Conservation (phyloP, 495 filamentous ascomycete genomes). For the Poronia punctata region DNA sequence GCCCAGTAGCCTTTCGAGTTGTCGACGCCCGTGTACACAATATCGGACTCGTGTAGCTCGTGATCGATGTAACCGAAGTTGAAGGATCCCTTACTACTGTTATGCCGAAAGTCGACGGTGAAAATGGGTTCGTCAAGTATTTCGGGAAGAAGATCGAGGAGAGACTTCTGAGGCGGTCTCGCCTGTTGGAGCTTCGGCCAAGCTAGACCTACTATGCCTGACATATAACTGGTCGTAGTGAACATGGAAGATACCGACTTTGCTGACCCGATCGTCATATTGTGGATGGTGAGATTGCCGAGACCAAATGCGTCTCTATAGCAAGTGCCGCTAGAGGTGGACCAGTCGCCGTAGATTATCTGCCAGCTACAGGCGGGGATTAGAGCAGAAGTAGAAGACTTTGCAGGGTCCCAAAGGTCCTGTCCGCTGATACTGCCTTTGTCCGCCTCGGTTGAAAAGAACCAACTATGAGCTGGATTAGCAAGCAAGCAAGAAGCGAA, state of each 20-base stretch:
- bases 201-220: constrained; percentile 35
- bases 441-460: constrained; percentile 57
- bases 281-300: constrained; percentile 45
- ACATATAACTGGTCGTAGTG: constrained; percentile 18
- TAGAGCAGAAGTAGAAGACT: constrained; percentile 54
- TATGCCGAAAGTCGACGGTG: constrained; percentile 60
- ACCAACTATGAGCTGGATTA: constrained; percentile 30
- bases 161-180: constrained; percentile 48
- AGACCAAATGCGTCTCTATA: constrained; percentile 32
- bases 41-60: constrained; percentile 39
- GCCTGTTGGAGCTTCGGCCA: constrained; percentile 36
- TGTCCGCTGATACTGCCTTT: constrained; percentile 31
- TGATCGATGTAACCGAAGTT: constrained; percentile 72
- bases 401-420: constrained; percentile 46
- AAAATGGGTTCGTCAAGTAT: constrained; percentile 47
- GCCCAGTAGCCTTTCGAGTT: constrained; percentile 59
- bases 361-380: constrained; percentile 51
- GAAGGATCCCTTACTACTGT: constrained; percentile 59
- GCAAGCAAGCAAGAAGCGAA: neutral
- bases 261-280: constrained; percentile 48
- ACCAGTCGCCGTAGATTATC: constrained; percentile 61
- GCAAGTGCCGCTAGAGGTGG: constrained; percentile 27
- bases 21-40: constrained; percentile 56
- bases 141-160: constrained; percentile 60
- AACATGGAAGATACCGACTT: constrained; percentile 22